A percentile compares a stretch with the other conserved stretches of the same genome.
phyloP scores from a whole-genome alignment of 176 grass and related monocot genomes.

The Alopecurus myosuroides region DNA sequence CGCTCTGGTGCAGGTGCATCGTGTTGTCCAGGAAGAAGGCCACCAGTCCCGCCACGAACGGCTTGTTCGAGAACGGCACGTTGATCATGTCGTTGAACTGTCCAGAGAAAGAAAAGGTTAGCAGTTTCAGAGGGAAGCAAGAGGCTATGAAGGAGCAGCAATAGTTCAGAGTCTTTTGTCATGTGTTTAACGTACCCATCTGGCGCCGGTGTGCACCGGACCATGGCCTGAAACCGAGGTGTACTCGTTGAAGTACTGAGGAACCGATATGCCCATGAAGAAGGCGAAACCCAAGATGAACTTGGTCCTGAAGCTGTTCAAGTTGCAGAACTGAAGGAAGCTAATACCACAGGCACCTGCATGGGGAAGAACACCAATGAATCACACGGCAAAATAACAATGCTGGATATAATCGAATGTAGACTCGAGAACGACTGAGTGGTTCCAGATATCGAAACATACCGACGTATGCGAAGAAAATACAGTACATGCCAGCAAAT shows the following conservation, averaged over 20 bases:
- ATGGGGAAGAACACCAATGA: constrained; percentile 4
- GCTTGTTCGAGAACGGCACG: constrained; percentile 80
- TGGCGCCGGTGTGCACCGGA: not conserved
- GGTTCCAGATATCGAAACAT: not conserved
- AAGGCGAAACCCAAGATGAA: constrained; percentile 85
- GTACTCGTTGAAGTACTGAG: constrained; percentile 93
- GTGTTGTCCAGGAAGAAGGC: constrained; percentile 89
- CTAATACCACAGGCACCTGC: constrained; percentile 58
- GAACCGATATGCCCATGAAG: constrained; percentile 83
- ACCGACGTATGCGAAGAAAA: constrained; percentile 42
- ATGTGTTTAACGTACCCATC: no score
- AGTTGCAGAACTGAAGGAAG: constrained; percentile 78
- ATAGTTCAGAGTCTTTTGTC: no score
- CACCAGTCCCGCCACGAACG: constrained; percentile 71
- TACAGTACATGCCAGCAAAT: not conserved
- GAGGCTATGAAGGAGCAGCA: no score
- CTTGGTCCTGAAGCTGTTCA: constrained; percentile 81
- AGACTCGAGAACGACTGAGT: no score
- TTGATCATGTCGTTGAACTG: constrained; percentile 98
- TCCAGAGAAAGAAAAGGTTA: not conserved
- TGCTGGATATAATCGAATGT: not conserved
- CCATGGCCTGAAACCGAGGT: constrained; percentile 60
- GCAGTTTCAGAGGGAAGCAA: no score
- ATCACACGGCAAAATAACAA: not conserved
- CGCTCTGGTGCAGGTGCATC: constrained; percentile 30